Evolutionary conservation across 768 basidiomycete genomes (phyloP).

Genomic region (Hygrocybe coccinea): DNA sequence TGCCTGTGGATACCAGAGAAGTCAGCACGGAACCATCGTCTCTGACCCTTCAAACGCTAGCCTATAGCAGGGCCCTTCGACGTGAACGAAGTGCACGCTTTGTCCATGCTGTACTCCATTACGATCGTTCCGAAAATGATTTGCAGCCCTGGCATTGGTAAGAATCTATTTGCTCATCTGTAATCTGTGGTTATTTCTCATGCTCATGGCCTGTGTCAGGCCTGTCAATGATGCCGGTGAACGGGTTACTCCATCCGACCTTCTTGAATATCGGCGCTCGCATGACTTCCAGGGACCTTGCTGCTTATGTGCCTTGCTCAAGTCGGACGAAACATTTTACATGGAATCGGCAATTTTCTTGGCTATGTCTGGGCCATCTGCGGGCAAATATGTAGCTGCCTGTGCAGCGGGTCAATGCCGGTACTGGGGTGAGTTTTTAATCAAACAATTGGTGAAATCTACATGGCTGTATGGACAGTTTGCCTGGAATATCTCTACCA

Average conservation of each 20-base stretch:
- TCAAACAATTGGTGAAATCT: neutral
- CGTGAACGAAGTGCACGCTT: neutral
- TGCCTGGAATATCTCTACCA: neutral
- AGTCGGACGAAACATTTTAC: neutral
- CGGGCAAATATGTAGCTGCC: neutral
- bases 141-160: neutral
- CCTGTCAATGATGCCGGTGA: neutral
- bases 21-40: neutral
- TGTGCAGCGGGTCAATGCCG: neutral
- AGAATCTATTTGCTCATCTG: neutral
- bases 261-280: neutral
- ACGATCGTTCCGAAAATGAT: neutral
- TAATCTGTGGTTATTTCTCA: neutral
- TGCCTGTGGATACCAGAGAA: slow-evolving; percentile 22
- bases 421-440: neutral
- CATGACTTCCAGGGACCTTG: slow-evolving; percentile 1
- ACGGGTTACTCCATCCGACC: neutral
- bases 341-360: slow-evolving; percentile 1
- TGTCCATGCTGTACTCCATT: neutral
- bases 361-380: neutral
- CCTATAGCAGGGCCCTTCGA: neutral
- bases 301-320: neutral
- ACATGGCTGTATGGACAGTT: neutral
- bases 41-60: neutral
- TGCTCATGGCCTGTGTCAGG: neutral